These are phyloP conservation scores for Erodium chrysanthum DNA, from an alignment of 441 rosid genomes.

Conservation along the genomic window DNA sequence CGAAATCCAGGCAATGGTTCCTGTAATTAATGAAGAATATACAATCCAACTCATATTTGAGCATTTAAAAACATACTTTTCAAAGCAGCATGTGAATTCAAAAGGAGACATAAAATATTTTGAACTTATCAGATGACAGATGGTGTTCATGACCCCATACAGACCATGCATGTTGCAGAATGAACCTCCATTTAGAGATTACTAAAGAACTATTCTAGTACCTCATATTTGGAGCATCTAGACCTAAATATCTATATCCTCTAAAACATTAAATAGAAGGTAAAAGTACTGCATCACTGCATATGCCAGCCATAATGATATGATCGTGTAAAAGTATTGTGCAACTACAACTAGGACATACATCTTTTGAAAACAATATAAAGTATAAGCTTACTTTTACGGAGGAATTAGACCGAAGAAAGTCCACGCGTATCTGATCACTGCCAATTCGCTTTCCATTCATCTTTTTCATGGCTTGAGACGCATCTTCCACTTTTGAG, in stretches of 20 bases:
- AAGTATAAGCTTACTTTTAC: conserved; percentile 54
- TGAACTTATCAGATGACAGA: neutral
- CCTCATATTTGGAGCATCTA: neutral
- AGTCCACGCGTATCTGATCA: conserved; percentile 81
- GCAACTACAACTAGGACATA: conserved; percentile 9
- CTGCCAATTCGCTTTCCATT: conserved; percentile 71
- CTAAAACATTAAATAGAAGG: neutral
- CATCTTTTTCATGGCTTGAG: conserved; percentile 66
- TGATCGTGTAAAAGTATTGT: neutral
- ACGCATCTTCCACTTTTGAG: conserved; percentile 56
- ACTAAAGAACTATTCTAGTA: neutral
- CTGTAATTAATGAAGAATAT: conserved; percentile 31
- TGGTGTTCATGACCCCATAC: neutral
- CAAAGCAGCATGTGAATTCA: neutral
- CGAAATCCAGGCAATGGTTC: conserved; percentile 44
- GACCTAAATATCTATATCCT: neutral
- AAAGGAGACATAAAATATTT: neutral
- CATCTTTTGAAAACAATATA: neutral
- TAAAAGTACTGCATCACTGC: neutral
- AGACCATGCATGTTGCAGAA: neutral
- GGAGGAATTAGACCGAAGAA: conserved; percentile 54
- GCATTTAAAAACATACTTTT: neutral
- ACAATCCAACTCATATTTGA: conserved; percentile 11
- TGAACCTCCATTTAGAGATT: neutral
- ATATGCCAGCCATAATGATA: neutral